Conservation (phyloP, 805 yeast species). For the Ogataea minuta region DNA sequence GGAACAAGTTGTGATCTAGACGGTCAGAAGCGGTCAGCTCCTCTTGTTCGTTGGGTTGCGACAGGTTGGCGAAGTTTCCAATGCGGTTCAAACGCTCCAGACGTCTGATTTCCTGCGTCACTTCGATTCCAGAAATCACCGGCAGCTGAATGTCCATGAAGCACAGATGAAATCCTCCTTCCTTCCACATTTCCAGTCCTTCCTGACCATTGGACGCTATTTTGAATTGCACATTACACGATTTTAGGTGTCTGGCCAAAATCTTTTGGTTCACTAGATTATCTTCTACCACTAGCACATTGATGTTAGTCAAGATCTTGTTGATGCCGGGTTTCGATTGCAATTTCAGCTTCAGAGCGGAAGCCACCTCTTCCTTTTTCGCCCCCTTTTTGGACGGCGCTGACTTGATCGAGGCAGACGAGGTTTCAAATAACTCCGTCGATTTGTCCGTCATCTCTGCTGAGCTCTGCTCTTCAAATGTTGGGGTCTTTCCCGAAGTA, state of each 20-base stretch:
- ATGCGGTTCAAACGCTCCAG: conserved; percentile 77
- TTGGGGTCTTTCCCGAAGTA: conserved; percentile 2
- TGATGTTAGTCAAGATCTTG: conserved; percentile 82
- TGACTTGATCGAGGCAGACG: conserved; percentile 6
- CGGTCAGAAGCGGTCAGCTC: conserved; percentile 42
- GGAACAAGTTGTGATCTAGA: conserved; percentile 60
- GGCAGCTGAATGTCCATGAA: conserved; percentile 98
- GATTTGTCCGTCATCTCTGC: conserved; percentile 8
- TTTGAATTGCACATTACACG: conserved; percentile 78
- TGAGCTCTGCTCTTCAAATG: background rate
- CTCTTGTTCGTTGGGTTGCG: conserved; percentile 19
- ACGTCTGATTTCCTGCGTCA: conserved; percentile 85
- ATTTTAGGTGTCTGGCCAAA: conserved; percentile 81
- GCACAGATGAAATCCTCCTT: conserved; percentile 91
- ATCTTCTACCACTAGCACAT: conserved; percentile 93
- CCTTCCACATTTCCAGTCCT: conserved; percentile 91
- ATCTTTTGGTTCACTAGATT: conserved; percentile 91
- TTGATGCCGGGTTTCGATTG: conserved; percentile 41
- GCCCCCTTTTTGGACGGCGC: conserved; percentile 6
- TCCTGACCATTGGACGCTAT: conserved; percentile 93
- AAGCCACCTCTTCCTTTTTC: conserved; percentile 16
- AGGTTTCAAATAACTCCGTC: conserved; percentile 4
- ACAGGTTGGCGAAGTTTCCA: conserved; percentile 48
- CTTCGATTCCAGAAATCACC: conserved; percentile 92
- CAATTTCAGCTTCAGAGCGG: conserved; percentile 14